Evolutionary conservation across 495 filamentous ascomycete species (phyloP).

Genomic region (Aspergillus affinis): DNA sequence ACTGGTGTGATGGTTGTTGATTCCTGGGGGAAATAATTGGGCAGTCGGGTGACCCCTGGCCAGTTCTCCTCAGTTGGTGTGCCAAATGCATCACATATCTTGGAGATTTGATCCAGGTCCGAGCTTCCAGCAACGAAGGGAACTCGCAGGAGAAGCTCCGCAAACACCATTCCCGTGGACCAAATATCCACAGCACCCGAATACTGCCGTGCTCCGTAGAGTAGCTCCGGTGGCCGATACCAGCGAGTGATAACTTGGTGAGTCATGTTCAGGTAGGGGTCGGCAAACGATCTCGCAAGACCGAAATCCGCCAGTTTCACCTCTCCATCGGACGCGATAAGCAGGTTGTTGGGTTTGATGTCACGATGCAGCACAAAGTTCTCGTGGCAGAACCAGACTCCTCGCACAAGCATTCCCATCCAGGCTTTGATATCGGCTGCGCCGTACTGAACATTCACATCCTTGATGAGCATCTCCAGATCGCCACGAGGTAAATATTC

Average conservation of each 20-base stretch:
- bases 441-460: conserved; percentile 72
- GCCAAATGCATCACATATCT: conserved; percentile 82
- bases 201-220: conserved; percentile 88
- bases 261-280: conserved; percentile 88
- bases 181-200: conserved; percentile 89
- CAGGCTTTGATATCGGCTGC: conserved; percentile 92
- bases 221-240: conserved; percentile 92
- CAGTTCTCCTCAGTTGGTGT: conserved; percentile 93
- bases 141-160: conserved; percentile 79
- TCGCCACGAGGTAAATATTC: conserved; percentile 91
- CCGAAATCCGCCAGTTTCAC: conserved; percentile 98
- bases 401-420: conserved; percentile 95
- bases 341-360: conserved; percentile 98
- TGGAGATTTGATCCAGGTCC: conserved; percentile 73
- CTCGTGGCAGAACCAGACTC: conserved; percentile 95
- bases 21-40: conserved; percentile 67
- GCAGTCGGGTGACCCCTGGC: conserved; percentile 83
- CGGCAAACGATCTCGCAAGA: conserved; percentile 82
- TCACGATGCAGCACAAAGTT: conserved; percentile 94
- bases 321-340: conserved; percentile 89
- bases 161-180: conserved; percentile 92
- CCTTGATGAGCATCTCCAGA: conserved; percentile 89
- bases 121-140: conserved; percentile 79
- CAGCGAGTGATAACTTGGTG: conserved; percentile 93
- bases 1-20: conserved; percentile 55